Evolutionary conservation across 1,284 basidiomycete genomes (phyloP).

Genomic region (Retiboletus fuscus): DNA sequence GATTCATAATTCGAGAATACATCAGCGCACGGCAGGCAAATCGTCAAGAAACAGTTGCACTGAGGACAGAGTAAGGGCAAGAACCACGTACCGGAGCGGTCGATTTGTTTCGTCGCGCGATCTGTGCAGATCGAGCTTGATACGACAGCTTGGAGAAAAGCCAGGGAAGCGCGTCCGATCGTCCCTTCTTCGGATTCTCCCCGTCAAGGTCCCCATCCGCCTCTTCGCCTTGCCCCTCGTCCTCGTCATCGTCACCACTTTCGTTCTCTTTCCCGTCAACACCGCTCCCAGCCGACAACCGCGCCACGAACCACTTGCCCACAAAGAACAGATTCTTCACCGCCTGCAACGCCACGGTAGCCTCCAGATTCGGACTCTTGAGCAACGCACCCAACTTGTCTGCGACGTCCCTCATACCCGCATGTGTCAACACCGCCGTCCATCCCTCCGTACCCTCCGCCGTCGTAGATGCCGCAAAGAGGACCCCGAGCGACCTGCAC

Average conservation of each 20-base stretch:
- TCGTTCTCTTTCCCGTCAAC: slow-evolving; percentile 32
- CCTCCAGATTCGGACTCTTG: slow-evolving; percentile 85
- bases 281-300: slow-evolving; percentile 6
- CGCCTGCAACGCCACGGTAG: slow-evolving; percentile 82
- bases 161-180: slow-evolving; percentile 84
- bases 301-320: slow-evolving; percentile 80
- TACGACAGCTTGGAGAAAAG: slow-evolving; percentile 94
- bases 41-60: neutral
- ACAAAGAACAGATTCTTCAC: no score
- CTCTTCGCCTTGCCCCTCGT: slow-evolving; percentile 35
- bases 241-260: slow-evolving; percentile 21
- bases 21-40: slow-evolving; percentile 16
- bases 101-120: slow-evolving; percentile 69
- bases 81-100: slow-evolving; percentile 54
- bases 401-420: slow-evolving; percentile 77
- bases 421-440: slow-evolving; percentile 57
- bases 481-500: slow-evolving; percentile 79
- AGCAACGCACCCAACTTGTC: slow-evolving; percentile 85
- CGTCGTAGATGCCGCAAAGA: slow-evolving; percentile 65
- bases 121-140: slow-evolving; percentile 81
- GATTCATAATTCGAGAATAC: slow-evolving; percentile 44
- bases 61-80: neutral
- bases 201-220: slow-evolving; percentile 37
- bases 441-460: slow-evolving; percentile 12
- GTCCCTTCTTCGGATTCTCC: slow-evolving; percentile 45